Evolutionary conservation across 495 filamentous ascomycete species (phyloP).

Genomic region (Podospora australis): DNA sequence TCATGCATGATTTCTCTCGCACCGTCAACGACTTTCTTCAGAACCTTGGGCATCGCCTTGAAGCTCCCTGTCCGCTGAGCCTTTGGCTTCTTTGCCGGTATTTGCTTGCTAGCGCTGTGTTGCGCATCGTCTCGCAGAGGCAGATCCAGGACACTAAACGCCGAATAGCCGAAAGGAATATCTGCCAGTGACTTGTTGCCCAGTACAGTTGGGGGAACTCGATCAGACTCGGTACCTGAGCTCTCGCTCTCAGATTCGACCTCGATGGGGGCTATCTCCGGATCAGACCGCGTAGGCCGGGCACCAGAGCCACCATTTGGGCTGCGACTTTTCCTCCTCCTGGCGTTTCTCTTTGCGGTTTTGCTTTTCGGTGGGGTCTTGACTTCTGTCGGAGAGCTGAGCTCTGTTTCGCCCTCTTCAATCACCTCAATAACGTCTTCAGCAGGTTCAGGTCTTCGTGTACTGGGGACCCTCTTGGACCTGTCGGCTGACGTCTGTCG

Average conservation of each 20-base stretch:
- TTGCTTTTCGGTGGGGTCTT: conserved; percentile 23
- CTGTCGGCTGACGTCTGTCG: conserved; percentile 20
- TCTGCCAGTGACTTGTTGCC: conserved; percentile 44
- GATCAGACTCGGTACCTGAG: conserved; percentile 23
- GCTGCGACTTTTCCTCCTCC: conserved; percentile 14
- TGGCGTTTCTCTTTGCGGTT: conserved; percentile 6
- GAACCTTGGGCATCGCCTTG: conserved; percentile 47
- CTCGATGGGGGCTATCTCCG: conserved; percentile 1
- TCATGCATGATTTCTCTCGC: conserved; percentile 51
- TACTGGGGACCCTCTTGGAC: conserved; percentile 13
- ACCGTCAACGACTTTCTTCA: conserved; percentile 49
- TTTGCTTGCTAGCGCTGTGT: no score
- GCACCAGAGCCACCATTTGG: conserved; percentile 9
- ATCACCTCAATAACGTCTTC: conserved; percentile 42
- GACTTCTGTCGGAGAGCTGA: no score
- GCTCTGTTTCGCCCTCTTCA: conserved; percentile 28
- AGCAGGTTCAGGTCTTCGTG: conserved; percentile 33
- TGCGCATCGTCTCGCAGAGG: conserved; percentile 38
- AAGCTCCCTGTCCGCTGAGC: conserved; percentile 39
- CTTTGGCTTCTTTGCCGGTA: conserved; percentile 35
- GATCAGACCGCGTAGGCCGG: not conserved
- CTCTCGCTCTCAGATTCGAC: not conserved
- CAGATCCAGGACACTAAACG: conserved; percentile 52
- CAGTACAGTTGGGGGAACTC: conserved; percentile 34
- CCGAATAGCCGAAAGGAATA: conserved; percentile 50